Evolutionary conservation across 2,329 filamentous ascomycete genomes (phyloP).

Genomic region (Grosmannia serpens): DNA sequence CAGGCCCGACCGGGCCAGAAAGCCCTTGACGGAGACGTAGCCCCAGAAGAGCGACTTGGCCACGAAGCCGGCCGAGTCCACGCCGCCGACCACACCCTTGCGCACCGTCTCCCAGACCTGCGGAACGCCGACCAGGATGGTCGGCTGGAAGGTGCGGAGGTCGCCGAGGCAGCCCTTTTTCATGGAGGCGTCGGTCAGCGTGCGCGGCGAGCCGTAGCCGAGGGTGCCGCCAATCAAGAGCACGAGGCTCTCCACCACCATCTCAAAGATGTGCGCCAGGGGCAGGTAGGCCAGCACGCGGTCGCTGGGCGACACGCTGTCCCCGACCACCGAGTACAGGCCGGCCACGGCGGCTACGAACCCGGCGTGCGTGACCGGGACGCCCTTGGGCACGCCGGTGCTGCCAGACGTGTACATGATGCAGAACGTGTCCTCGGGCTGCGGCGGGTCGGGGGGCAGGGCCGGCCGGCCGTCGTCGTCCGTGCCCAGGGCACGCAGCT

Average conservation of each 20-base stretch:
- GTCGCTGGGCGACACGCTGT: constrained; percentile 67
- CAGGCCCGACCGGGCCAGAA: constrained; percentile 45
- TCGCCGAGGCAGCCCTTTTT: constrained; percentile 77
- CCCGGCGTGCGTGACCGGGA: constrained; percentile 67
- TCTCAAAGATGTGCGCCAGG: constrained; percentile 91
- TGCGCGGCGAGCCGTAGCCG: constrained; percentile 86
- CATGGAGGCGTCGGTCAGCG: constrained; percentile 74
- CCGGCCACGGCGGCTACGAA: constrained; percentile 78
- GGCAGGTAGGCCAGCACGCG: constrained; percentile 83
- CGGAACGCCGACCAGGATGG: constrained; percentile 85
- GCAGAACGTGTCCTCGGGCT: constrained; percentile 69
- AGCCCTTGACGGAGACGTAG: constrained; percentile 46
- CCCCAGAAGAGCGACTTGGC: constrained; percentile 68
- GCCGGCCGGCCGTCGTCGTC: constrained; percentile 57
- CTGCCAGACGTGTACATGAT: constrained; percentile 83
- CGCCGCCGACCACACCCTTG: constrained; percentile 79
- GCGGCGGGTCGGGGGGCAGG: constrained; percentile 55
- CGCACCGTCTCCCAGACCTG: constrained; percentile 96
- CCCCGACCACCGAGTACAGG: constrained; percentile 64
- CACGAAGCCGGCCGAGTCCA: constrained; percentile 60
- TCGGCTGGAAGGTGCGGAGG: constrained; percentile 83
- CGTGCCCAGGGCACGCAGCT: constrained; percentile 46
- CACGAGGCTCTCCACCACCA: constrained; percentile 85
- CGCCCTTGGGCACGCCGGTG: constrained; percentile 82
- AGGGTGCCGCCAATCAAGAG: constrained; percentile 84